These are phyloP conservation scores for Rhynchospora tenuis DNA, from an alignment of 176 grass and related monocot genomes.

Conservation along the genomic window DNA sequence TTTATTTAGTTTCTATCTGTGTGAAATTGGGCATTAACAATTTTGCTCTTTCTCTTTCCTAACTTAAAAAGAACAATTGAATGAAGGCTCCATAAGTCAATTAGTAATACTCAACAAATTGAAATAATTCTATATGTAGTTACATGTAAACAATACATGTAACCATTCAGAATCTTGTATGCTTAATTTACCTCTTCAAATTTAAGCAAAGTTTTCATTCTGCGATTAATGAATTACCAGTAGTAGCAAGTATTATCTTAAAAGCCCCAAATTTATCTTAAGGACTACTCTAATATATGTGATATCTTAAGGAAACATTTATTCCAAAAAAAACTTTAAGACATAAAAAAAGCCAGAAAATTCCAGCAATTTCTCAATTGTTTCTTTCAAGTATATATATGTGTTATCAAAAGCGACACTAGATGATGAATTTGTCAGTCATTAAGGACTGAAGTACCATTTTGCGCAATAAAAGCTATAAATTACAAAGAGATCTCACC, in stretches of 20 bases:
- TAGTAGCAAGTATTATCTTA: not conserved
- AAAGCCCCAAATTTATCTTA: not conserved
- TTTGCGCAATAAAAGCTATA: not conserved
- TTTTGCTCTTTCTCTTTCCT: too few species aligned
- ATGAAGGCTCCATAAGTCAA: not conserved
- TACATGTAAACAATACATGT: not conserved
- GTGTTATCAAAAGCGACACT: not conserved
- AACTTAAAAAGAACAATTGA: slow-evolving; percentile 9
- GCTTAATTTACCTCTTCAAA: not conserved
- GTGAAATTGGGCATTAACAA: too few species aligned
- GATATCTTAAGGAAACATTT: not conserved
- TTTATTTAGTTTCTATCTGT: too few species aligned
- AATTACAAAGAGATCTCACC: slow-evolving; percentile 47
- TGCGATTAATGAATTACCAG: not conserved
- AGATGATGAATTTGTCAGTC: not conserved
- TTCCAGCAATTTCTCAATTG: not conserved
- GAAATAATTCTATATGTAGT: not conserved
- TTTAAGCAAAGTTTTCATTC: not conserved
- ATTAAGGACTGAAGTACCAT: too few species aligned
- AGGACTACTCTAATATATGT: not conserved
- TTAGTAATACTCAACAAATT: not conserved
- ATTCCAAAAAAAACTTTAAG: not conserved
- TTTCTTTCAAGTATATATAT: not conserved
- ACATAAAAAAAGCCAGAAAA: not conserved
- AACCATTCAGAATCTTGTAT: not conserved